These are phyloP conservation scores for Triadica sebifera DNA, from an alignment of 345 rosid genomes.

Conservation along the genomic window DNA sequence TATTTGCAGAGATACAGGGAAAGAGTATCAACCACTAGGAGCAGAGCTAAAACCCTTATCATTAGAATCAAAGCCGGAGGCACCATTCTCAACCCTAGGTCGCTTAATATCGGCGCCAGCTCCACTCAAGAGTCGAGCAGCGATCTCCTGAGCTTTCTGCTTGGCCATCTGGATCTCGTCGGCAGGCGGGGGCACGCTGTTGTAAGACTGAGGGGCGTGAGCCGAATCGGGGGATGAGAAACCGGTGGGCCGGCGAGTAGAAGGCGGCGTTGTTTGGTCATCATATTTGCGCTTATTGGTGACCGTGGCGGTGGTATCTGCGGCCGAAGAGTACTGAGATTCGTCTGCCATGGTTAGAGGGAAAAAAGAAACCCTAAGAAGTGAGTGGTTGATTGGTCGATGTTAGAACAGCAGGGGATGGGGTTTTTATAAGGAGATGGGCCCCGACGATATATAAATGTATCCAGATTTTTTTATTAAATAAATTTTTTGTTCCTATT, in stretches of 20 bases:
- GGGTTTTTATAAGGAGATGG: constrained; percentile 8
- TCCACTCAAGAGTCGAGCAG: constrained; percentile 68
- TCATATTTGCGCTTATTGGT: constrained; percentile 85
- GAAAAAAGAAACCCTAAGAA: constrained; percentile 4
- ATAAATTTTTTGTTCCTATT: too few relatives aligned
- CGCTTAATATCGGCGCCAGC: constrained; percentile 65
- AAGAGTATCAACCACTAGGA: constrained; percentile 33
- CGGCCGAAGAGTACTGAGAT: constrained; percentile 65
- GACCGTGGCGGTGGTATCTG: constrained; percentile 34
- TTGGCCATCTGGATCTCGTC: constrained; percentile 86
- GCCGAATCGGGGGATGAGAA: constrained; percentile 71
- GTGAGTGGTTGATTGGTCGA: not conserved
- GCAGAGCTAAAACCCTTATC: constrained; percentile 57
- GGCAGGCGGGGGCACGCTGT: constrained; percentile 69
- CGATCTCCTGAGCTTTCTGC: constrained; percentile 88
- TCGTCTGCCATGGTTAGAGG: constrained; percentile 77
- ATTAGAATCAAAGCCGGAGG: constrained; percentile 50
- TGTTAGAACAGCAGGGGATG: not conserved
- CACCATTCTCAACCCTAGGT: constrained; percentile 71
- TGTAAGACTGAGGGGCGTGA: constrained; percentile 51
- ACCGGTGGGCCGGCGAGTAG: constrained; percentile 72
- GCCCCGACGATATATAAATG: too few relatives aligned
- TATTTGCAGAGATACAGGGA: not conserved
- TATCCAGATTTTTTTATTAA: too few relatives aligned
- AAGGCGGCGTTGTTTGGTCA: constrained; percentile 57